Evolutionary conservation across 2,329 filamentous ascomycete genomes (phyloP).

Genomic region (Hymenoscyphus scutula): DNA sequence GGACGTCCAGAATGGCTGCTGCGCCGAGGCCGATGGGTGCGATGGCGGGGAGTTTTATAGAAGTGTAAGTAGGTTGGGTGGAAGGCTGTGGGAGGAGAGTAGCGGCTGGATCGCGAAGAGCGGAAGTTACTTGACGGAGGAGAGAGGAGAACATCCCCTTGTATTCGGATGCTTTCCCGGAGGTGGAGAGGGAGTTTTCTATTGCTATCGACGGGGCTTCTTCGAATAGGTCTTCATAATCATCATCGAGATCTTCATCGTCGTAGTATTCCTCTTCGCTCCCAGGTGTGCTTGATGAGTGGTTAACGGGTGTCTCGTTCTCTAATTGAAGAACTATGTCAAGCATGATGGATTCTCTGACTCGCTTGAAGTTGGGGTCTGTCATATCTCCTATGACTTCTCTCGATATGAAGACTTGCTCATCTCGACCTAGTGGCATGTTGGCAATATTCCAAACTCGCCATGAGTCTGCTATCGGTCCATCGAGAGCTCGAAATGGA

Average conservation of each 20-base stretch:
- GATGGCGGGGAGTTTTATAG: conserved; percentile 43
- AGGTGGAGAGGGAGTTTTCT: neutral
- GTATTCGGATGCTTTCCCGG: conserved; percentile 33
- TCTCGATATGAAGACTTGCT: conserved; percentile 77
- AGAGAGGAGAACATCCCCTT: conserved; percentile 44
- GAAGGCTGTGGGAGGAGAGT: conserved; percentile 40
- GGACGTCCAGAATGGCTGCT: conserved; percentile 65
- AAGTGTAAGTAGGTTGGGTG: conserved; percentile 34
- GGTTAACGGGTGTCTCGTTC: conserved; percentile 21
- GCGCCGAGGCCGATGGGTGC: conserved; percentile 56
- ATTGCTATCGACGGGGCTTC: conserved; percentile 14
- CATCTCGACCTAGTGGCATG: conserved; percentile 78
- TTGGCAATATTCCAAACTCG: conserved; percentile 79
- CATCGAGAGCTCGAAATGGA: conserved; percentile 35
- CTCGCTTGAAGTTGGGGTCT: conserved; percentile 80
- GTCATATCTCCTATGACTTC: conserved; percentile 72
- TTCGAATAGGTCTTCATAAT: conserved; percentile 18
- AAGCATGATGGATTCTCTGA: conserved; percentile 69
- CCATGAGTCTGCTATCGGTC: conserved; percentile 50
- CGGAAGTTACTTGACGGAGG: conserved; percentile 49
- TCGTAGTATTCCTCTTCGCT: conserved; percentile 26
- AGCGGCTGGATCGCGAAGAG: conserved; percentile 44
- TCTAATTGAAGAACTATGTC: conserved; percentile 64
- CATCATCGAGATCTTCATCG: conserved; percentile 20
- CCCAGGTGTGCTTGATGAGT: conserved; percentile 22